A percentile compares a stretch with the other conserved stretches of the same genome.
Evolutionary conservation across 768 basidiomycete species (phyloP).

Genomic region (Fomitopsis pulvina): DNA sequence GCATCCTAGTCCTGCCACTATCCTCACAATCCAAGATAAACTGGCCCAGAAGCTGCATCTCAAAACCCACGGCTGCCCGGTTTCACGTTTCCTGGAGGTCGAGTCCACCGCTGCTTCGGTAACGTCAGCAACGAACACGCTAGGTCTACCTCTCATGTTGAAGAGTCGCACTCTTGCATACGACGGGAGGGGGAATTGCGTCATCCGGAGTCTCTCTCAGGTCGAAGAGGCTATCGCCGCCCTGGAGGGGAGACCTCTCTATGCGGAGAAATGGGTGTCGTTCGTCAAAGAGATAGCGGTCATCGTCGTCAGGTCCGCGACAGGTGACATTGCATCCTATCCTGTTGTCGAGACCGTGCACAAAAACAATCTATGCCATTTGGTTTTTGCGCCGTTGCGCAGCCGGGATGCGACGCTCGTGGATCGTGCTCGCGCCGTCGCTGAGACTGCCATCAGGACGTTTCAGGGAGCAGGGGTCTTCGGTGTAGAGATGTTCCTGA

Average conservation of each 20-base stretch:
- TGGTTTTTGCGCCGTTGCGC: constrained; percentile 86
- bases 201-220: constrained; percentile 49
- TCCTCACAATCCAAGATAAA: constrained; percentile 79
- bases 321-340: constrained; percentile 75
- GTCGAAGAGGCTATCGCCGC: constrained; percentile 47
- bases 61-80: constrained; percentile 38
- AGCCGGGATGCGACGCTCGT: constrained; percentile 47
- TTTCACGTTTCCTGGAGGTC: constrained; percentile 56
- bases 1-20: constrained; percentile 77
- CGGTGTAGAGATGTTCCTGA: constrained; percentile 97
- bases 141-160: constrained; percentile 91
- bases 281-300: constrained; percentile 91
- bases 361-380: constrained; percentile 87
- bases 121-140: constrained; percentile 38
- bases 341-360: constrained; percentile 94
- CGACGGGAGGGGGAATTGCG: constrained; percentile 92
- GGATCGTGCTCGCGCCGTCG: constrained; percentile 58
- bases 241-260: constrained; percentile 67
- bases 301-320: constrained; percentile 84
- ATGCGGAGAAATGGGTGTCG: constrained; percentile 91
- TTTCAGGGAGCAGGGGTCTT: constrained; percentile 90
- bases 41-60: constrained; percentile 61
- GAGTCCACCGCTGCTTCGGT: constrained; percentile 48
- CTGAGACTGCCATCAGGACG: constrained; percentile 72
- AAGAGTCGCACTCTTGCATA: constrained; percentile 95